Evolutionary conservation across 1,139 yeast species (phyloP), one percentile per base, ranked within the genome.

Genomic region (Candida sanyaensis): DNA sequence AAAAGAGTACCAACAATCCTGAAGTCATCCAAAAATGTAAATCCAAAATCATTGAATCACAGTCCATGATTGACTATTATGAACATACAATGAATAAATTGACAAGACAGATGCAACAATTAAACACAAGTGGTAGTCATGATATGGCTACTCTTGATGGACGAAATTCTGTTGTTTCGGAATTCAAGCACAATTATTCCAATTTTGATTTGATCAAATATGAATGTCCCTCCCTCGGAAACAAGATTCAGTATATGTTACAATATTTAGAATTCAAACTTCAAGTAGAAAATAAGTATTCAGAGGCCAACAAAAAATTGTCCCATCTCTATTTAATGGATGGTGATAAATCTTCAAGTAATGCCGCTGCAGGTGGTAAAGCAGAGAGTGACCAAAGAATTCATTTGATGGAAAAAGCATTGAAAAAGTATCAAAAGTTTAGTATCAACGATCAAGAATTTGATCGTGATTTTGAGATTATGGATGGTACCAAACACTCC

Each of bases 151-250:
- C n/a, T 29, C 46, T 11, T 43, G 46, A 42, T 41, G 49, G 49
- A 30, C 40, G 50, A 28, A 43, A 41, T 37, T 50, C 50, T 2
- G 53, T 46, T 3, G 47, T 54, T 6, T 56, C 57, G 5, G 53
- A 47, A 17, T 52, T 60, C 11, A 64, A 69, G 42, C 84, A 84
- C 1, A 59, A 73, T 11, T 82, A 80, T 60, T 81, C 92, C 0
- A 75, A 89, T 33, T 71, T 92, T 58, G 99, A 93, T 64, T 73
- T 93, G 51, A 80, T 90, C 64, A 91, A 91, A 59, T 91, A 90
- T 63, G 97, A 93, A 59, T 89, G 97, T 57, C 97, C 97, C 0
- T 88, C 96, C 1, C 73, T 93, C 58, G 97, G 97, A n/a, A 97
- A 93, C 60, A 82, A 95, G 55, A 93, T 93, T 60, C 97, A 90